Base-by-base conservation (phyloP, 1,284 basidiomycete genomes). In the Ustilago hordei region DNA sequence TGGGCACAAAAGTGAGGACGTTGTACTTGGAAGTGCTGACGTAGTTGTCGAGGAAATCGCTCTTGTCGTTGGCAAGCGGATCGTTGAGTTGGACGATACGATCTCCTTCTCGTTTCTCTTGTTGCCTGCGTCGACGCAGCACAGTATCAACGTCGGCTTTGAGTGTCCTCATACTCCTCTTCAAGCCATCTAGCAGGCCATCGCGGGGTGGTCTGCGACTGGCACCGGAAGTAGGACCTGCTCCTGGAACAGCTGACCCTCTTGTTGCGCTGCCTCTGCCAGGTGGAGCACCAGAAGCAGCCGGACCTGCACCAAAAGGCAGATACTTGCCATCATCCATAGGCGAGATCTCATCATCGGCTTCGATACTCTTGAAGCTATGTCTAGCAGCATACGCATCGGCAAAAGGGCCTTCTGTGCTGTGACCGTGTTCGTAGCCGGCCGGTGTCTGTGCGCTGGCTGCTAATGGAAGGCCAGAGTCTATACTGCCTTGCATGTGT, bases 21-120 rank as follows among this genome's bases (percentile, higher is more conserved):
- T 95, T 98, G 88, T 98, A 99, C 87, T 99, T 99, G 89, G 92
- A 95, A 23, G 97, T 98, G 52, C 92, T 93, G 58, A 99, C 92
- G 74, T 92, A 92, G 87, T 99, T 99, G 75, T 84, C 84, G 55
- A 78, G 62, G 67, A 82, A 86, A 32, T 75, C 62, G 60, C 74
- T 60, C 62, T 82, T 78, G 61, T 72, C 69, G 65, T 84, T 86
- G 47, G 80, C 68, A 36, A 77, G 62, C 2, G 81, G 76, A 55
- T 86, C 82, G 64, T 86, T 84, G 56, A 86, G 67, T 35, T 69
- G 65, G 5, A 85, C 71, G 31, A 75, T 67, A n/a, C 85, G 79
- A 45, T 84, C 82, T 34, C 81, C 77, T 15, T 78, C 47, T 48
- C 62, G 61, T 58, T 73, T 74, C 28, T 73, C 67, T 32, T 68